These are phyloP conservation scores for Maudiozyma saulgeensis DNA, from an alignment of 805 yeast species.

Conservation along the genomic window DNA sequence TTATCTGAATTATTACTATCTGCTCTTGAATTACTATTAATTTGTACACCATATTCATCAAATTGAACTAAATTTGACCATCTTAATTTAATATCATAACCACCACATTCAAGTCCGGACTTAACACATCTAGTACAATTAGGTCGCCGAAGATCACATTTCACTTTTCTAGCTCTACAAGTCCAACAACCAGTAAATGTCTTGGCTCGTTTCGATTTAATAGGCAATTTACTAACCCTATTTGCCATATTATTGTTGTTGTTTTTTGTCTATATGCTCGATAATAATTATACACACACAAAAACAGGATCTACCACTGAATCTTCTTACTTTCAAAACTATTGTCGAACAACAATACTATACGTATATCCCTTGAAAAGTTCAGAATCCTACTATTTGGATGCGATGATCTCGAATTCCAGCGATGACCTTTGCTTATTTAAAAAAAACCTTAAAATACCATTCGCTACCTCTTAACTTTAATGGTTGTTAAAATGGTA, in stretches of 20 bases:
- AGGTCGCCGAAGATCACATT: constrained; percentile 70
- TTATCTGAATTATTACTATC: neutral
- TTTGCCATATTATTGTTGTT: neutral
- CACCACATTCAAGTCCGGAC: constrained; percentile 63
- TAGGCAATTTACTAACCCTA: neutral
- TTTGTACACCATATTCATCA: constrained; percentile 35
- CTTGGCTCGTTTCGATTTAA: constrained; percentile 39
- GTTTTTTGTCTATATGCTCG: neutral
- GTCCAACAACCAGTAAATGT: constrained; percentile 87
- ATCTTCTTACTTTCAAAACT: too few relatives aligned
- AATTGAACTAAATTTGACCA: constrained; percentile 56
- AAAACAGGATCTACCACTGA: neutral
- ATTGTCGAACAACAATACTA: too few relatives aligned
- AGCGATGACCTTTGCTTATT: neutral
- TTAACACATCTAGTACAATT: constrained; percentile 61
- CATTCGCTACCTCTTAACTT: constrained; percentile 3
- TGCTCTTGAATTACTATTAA: constrained; percentile 2
- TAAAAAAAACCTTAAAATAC: neutral
- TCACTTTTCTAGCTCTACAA: constrained; percentile 69
- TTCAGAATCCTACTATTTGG: too few relatives aligned
- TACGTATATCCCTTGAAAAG: too few relatives aligned
- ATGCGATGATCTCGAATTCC: neutral
- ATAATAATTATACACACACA: neutral
- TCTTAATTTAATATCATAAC: constrained; percentile 70
- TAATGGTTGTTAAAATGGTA: neutral